phyloP scores from a whole-genome alignment of 352 stramenopile species.

The Phytopythium aichiense region DNA sequence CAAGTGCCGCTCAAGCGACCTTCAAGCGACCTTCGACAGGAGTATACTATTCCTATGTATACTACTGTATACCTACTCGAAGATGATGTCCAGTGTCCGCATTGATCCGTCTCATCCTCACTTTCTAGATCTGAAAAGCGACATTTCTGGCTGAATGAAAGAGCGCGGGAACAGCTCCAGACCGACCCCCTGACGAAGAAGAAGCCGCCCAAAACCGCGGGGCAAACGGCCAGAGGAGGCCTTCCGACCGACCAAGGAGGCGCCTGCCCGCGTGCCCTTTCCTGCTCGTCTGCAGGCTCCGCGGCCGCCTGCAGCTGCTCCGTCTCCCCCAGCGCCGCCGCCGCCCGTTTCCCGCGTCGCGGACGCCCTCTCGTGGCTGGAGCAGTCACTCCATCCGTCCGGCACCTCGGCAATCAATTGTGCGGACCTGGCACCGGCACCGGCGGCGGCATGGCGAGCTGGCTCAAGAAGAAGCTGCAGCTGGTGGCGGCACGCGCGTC shows the following conservation, averaged over 20 bases:
- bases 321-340: not conserved
- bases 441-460: slow-evolving; percentile 35
- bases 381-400: not conserved
- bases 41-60: not conserved
- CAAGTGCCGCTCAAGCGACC: not conserved
- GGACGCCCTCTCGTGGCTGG: not conserved
- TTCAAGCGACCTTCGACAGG: not conserved
- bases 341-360: not conserved
- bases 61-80: not conserved
- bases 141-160: not conserved
- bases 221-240: not conserved
- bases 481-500: slow-evolving; percentile 70
- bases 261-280: not conserved
- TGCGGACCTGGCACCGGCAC: not conserved
- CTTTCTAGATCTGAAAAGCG: not conserved
- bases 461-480: slow-evolving; percentile 76
- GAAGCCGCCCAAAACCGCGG: not conserved
- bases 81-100: not conserved
- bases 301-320: not conserved
- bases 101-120: not conserved
- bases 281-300: not conserved
- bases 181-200: not conserved
- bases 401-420: not conserved
- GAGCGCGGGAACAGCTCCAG: not conserved
- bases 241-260: not conserved